Percentiles rank a stretch among this genome's conserved stretches.
These are phyloP conservation scores for Xylaria sp. DNA, from an alignment of 2,329 filamentous ascomycete genomes.

Conservation along the genomic window DNA sequence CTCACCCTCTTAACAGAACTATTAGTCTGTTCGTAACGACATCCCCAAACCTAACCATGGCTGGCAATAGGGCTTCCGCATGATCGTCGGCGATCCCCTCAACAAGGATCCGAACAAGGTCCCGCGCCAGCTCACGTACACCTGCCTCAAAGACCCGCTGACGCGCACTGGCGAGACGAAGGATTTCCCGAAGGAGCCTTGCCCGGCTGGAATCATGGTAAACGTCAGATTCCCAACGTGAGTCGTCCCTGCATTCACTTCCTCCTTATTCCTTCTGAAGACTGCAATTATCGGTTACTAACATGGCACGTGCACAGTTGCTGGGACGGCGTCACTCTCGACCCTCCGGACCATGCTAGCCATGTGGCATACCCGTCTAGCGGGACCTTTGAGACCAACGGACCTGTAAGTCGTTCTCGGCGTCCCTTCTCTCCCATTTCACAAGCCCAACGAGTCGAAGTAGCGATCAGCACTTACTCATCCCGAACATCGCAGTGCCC, in stretches of 20 bases:
- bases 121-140: conserved; percentile 33
- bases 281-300: neutral
- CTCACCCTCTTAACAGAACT: neutral
- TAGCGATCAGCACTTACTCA: neutral
- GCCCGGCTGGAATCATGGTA: conserved; percentile 59
- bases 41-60: neutral
- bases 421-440: too few species aligned
- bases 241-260: conserved; percentile 10
- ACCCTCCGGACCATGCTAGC: conserved; percentile 59
- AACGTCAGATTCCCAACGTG: conserved; percentile 64
- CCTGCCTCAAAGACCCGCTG: conserved; percentile 27
- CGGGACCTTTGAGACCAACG: conserved; percentile 53
- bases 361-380: conserved; percentile 62
- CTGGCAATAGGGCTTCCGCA: conserved; percentile 54
- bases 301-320: conserved; percentile 48
- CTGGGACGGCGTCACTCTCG: conserved; percentile 63
- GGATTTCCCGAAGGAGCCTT: conserved; percentile 59
- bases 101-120: conserved; percentile 44
- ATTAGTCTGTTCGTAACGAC: conserved; percentile 14
- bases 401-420: conserved; percentile 42
- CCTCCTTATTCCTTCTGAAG: neutral
- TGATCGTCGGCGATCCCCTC: conserved; percentile 52
- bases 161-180: conserved; percentile 31
- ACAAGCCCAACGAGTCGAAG: too few species aligned
- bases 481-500: conserved; percentile 54